phyloP scores from a whole-genome alignment of 345 rosid species.

The Dipteronia sinensis region DNA sequence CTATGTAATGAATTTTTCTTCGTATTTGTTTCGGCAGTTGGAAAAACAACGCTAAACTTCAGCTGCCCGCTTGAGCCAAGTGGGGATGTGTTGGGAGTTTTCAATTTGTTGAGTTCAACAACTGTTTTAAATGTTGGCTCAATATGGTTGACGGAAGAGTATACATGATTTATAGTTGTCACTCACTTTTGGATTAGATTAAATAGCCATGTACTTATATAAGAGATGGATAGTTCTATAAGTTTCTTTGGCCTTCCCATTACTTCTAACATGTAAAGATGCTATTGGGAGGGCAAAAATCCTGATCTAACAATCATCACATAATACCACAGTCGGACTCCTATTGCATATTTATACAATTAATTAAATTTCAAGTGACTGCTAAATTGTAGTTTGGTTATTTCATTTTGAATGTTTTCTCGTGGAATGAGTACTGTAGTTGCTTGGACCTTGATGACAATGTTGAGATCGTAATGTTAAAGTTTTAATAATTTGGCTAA shows the following conservation, averaged over 20 bases:
- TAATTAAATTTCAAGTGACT: conserved; percentile 3
- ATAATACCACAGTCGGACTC: not conserved
- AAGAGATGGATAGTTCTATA: conserved; percentile 16
- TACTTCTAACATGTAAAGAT: conserved; percentile 23
- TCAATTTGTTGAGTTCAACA: conserved; percentile 1
- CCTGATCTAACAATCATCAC: conserved; percentile 24
- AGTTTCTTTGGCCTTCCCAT: conserved; percentile 18
- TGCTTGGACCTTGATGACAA: not conserved
- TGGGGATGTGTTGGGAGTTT: not conserved
- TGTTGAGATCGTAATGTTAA: not conserved
- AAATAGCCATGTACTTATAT: not conserved
- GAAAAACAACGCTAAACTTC: conserved; percentile 88
- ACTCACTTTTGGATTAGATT: not conserved
- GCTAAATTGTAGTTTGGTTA: not conserved
- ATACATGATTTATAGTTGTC: conserved; percentile 4
- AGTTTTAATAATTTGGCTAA: too few relatives aligned
- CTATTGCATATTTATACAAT: not conserved
- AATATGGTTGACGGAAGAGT: not conserved
- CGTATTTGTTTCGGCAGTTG: conserved; percentile 53
- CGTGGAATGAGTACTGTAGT: not conserved
- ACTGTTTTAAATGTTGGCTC: not conserved
- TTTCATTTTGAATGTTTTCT: not conserved
- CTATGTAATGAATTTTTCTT: not conserved
- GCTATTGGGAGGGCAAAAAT: conserved; percentile 12
- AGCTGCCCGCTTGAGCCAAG: conserved; percentile 79